Conservation (phyloP, 331 rosid genomes). For the Malus hybrid region DNA sequence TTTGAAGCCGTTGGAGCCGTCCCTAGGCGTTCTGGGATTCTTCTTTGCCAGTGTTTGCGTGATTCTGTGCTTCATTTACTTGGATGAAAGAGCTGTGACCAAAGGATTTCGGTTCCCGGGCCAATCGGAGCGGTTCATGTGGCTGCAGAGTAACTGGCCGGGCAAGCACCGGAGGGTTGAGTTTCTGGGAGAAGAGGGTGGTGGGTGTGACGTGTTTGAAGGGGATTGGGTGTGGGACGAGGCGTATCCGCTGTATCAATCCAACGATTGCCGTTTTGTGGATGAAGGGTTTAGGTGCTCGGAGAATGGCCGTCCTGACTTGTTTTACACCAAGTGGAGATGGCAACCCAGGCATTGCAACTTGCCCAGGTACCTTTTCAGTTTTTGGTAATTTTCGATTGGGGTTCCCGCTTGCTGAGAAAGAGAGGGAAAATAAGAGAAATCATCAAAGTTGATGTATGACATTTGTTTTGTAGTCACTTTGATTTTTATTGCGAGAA, state of each 20-base stretch:
- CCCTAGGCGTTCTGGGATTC: constrained; percentile 60
- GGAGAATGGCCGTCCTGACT: constrained; percentile 87
- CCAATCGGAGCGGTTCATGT: constrained; percentile 37
- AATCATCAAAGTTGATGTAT: neutral
- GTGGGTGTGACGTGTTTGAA: constrained; percentile 56
- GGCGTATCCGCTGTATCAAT: constrained; percentile 58
- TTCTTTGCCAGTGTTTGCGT: constrained; percentile 38
- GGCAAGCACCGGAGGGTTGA: constrained; percentile 36
- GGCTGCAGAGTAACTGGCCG: constrained; percentile 41
- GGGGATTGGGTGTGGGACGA: constrained; percentile 96
- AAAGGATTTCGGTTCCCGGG: constrained; percentile 34
- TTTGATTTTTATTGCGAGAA: neutral
- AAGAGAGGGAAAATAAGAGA: neutral
- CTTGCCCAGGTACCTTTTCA: constrained; percentile 61
- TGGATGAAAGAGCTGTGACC: constrained; percentile 39
- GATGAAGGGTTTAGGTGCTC: constrained; percentile 78
- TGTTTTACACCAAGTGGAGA: constrained; percentile 86
- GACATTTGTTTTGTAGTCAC: too few relatives aligned
- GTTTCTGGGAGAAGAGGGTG: constrained; percentile 43
- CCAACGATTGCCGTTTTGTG: constrained; percentile 54
- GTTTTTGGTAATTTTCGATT: neutral
- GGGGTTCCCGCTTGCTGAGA: neutral
- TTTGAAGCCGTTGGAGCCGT: constrained; percentile 49
- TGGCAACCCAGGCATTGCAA: constrained; percentile 85
- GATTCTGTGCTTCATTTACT: constrained; percentile 46